Conservation (phyloP, 352 stramenopile species). For the Pythium plurisporium region DNA sequence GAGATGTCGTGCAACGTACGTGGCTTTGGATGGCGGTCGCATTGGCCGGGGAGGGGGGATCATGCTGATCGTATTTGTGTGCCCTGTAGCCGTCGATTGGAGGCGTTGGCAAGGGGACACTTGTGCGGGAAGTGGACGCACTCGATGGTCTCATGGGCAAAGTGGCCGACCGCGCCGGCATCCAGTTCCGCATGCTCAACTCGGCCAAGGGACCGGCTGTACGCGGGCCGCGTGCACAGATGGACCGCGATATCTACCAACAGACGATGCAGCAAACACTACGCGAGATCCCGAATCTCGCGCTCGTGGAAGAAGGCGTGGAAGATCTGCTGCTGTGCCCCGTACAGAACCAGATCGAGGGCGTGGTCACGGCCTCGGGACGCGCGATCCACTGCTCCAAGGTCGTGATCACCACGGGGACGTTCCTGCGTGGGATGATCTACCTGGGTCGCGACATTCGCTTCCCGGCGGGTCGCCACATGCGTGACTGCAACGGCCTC, state of each 20-base stretch:
- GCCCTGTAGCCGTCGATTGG: constrained; percentile 95
- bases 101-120: constrained; percentile 97
- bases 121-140: constrained; percentile 98
- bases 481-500: constrained; percentile 74
- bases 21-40: not conserved
- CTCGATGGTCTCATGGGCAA: constrained; percentile 97
- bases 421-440: constrained; percentile 95
- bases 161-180: constrained; percentile 92
- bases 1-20: constrained; percentile 98
- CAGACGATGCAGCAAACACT: constrained; percentile 90
- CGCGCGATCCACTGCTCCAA: constrained; percentile 43
- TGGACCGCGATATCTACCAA: constrained; percentile 98
- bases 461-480: constrained; percentile 92
- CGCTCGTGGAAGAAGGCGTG: constrained; percentile 92
- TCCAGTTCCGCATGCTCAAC: constrained; percentile 98
- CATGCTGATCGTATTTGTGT: no score
- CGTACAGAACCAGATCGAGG: constrained; percentile 52
- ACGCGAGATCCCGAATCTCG: constrained; percentile 78
- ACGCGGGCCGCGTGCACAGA: constrained; percentile 91
- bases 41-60: no score
- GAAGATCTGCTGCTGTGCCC: constrained; percentile 92
- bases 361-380: constrained; percentile 59
- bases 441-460: constrained; percentile 91
- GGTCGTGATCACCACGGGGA: constrained; percentile 98
- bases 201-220: constrained; percentile 89